A percentile compares a stretch with the other conserved stretches of the same genome.
phyloP scores from a whole-genome alignment of 441 rosid species.

The Gossypium gossypioides region DNA sequence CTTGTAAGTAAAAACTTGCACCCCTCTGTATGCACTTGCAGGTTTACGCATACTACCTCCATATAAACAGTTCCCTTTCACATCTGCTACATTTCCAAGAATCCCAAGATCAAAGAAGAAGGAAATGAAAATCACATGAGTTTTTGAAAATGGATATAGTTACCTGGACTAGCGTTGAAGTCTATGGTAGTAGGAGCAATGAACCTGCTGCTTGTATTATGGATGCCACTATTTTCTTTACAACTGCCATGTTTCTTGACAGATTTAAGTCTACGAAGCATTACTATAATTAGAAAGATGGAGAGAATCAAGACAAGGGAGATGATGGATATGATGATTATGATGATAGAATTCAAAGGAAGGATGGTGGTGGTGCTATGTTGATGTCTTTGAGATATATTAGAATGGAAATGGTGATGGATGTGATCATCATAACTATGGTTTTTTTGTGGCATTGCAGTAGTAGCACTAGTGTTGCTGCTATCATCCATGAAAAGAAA shows the following conservation, averaged over 20 bases:
- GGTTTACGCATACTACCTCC: conserved; percentile 29
- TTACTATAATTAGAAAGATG: conserved; percentile 30
- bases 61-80: conserved; percentile 53
- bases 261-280: conserved; percentile 47
- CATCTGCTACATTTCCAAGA: conserved; percentile 31
- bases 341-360: conserved; percentile 39
- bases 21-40: conserved; percentile 29
- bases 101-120: conserved; percentile 7
- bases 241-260: conserved; percentile 22
- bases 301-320: conserved; percentile 32
- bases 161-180: conserved; percentile 66
- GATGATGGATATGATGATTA: conserved; percentile 33
- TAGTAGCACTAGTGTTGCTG: conserved; percentile 19
- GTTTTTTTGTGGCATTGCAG: conserved; percentile 19
- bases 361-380: conserved; percentile 15
- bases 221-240: conserved; percentile 24
- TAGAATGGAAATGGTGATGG: conserved; percentile 24
- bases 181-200: conserved; percentile 30
- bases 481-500: conserved; percentile 36
- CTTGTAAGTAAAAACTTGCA: conserved; percentile 74
- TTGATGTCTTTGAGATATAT: conserved; percentile 17
- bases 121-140: not conserved
- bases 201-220: conserved; percentile 24
- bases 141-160: not conserved
- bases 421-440: conserved; percentile 13